Evolutionary conservation across 345 rosid species (phyloP).

Genomic region (Turritis glabra): DNA sequence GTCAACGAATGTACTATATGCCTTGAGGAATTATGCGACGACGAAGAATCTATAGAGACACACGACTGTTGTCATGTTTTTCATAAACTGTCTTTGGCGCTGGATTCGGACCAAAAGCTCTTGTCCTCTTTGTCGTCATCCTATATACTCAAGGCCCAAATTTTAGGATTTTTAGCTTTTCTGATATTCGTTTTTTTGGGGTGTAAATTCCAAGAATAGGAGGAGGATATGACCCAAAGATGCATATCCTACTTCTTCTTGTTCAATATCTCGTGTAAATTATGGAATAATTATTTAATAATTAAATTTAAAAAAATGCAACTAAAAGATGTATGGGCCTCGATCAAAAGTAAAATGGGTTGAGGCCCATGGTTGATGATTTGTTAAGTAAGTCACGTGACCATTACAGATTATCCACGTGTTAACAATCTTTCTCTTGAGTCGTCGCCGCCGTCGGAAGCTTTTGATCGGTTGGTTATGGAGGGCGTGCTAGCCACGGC

Average conservation of each 20-base stretch:
- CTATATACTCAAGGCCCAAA: background rate
- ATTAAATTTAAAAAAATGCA: background rate
- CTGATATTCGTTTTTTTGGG: too few species aligned
- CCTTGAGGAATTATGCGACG: conserved; percentile 1
- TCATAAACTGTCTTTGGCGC: conserved; percentile 8
- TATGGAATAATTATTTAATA: too few species aligned
- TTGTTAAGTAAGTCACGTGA: background rate
- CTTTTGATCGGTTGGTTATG: background rate
- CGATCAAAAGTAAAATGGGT: background rate
- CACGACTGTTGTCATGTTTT: conserved; percentile 8
- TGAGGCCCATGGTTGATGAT: background rate
- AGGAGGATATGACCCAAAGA: too few species aligned
- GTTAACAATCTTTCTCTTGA: background rate
- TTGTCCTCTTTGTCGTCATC: conserved; percentile 17
- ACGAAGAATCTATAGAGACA: background rate
- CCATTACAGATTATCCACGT: background rate
- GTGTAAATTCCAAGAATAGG: too few species aligned
- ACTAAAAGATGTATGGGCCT: background rate
- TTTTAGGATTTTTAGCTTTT: background rate
- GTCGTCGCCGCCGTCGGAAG: background rate
- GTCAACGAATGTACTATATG: conserved; percentile 5
- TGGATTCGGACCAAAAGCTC: background rate
- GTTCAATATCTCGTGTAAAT: background rate
- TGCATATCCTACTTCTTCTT: too few species aligned
- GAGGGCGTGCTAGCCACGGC: background rate